Evolutionary conservation across 352 stramenopile genomes (phyloP), one percentile per base, ranked within the genome.

Genomic region (Pythium dissotocum): DNA sequence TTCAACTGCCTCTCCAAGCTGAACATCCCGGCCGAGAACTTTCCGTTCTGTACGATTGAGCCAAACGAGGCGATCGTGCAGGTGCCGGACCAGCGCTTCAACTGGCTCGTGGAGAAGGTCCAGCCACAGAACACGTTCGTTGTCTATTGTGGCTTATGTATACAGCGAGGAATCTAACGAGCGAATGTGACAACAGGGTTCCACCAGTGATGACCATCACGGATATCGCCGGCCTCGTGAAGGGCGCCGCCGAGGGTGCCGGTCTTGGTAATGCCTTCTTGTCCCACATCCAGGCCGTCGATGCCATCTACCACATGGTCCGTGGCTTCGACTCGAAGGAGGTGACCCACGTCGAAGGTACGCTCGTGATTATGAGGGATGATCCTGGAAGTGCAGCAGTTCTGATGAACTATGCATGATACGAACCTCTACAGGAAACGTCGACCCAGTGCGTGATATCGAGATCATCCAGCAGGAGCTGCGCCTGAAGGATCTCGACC

Each of bases 201-300:
- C 97, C 98, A 0, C 97, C 98, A 18, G 93, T 98, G 38, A 93
- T 99, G 51, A 97, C 97, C 65, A 97, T 99, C 65, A 99, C 97
- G 40, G 98, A 99, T 83, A 99, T 99, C 83, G 98, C 98, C 35
- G 98, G 98, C 61, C 89, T 99, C 21, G 98, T 99, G 68, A 91
- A 93, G 40, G 98, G 95, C 32, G 98, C 98, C 32, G 91, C 96
- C 12, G 97, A 99, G 74, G 98, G 98, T 69, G 97, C 95, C 7
- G 98, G 98, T 65, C 87, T 99, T 14, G 98, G 98, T 24, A 99
- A 99, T 77, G 97, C 96, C 26, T 99, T 99, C 82, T 84, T 99
- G 73, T 99, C 93, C 63, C 97, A 99, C 81, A 99, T 99, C 83
- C 90, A 97, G 58, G 97, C 97, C 18, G 97, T 99, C 53, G 98